These are phyloP conservation scores for Xylaria telfairii DNA, from an alignment of 495 filamentous ascomycete species.

Conservation along the genomic window DNA sequence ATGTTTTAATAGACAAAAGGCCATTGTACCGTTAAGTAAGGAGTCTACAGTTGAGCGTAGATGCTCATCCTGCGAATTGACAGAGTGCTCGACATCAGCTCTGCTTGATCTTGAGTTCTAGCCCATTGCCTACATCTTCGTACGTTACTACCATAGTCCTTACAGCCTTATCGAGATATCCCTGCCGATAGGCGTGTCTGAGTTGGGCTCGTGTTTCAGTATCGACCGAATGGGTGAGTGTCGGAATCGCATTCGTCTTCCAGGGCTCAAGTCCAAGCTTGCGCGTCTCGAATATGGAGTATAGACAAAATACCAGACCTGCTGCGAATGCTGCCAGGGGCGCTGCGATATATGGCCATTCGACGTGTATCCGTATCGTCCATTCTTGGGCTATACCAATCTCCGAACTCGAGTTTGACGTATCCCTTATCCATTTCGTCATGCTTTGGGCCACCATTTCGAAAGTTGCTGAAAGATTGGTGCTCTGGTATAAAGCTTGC, in stretches of 20 bases:
- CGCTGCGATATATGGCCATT: conserved; percentile 30
- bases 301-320: conserved; percentile 22
- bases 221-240: conserved; percentile 31
- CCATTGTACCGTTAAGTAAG: too few species aligned
- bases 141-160: conserved; percentile 24
- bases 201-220: conserved; percentile 29
- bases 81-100: background rate
- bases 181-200: conserved; percentile 23
- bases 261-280: conserved; percentile 25
- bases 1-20: conserved; percentile 24
- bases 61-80: background rate
- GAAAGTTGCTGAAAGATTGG: background rate
- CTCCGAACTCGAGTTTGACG: background rate
- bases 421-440: background rate
- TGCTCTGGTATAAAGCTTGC: background rate
- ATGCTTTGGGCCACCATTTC: background rate
- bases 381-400: conserved; percentile 25
- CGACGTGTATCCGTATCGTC: conserved; percentile 25
- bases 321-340: conserved; percentile 19
- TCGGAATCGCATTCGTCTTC: conserved; percentile 31
- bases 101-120: conserved; percentile 27
- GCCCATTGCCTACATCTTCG: conserved; percentile 28
- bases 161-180: conserved; percentile 19
- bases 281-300: conserved; percentile 24
- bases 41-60: too few species aligned